phyloP scores from a whole-genome alignment of 768 basidiomycete genomes.

The Hygrocybe coccinea region DNA sequence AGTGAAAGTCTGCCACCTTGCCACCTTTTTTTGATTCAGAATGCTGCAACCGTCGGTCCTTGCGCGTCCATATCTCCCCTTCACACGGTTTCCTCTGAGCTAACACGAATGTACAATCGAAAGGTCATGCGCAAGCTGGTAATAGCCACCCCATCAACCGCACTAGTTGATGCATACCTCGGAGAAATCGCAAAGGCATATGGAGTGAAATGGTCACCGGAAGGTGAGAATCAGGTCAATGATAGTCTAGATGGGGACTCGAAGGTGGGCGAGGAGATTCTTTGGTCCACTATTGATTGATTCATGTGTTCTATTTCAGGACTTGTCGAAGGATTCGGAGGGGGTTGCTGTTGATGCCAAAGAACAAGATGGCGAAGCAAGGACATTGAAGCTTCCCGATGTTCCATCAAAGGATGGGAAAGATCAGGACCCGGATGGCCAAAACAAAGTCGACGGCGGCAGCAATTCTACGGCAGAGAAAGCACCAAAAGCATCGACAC shows the following conservation, averaged over 20 bases:
- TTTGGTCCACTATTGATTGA: not conserved
- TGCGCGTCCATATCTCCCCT: conserved; percentile 6
- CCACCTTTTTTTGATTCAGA: conserved; percentile 1
- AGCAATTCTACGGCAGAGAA: conserved; percentile 19
- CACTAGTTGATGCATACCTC: conserved; percentile 84
- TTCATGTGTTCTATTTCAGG: not conserved
- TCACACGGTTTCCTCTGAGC: not conserved
- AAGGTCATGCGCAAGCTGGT: conserved; percentile 75
- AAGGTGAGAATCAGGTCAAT: conserved; percentile 14
- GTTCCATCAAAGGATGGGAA: conserved; percentile 47
- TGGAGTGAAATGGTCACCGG: conserved; percentile 59
- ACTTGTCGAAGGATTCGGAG: not conserved
- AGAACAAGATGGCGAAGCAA: not conserved
- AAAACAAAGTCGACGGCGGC: conserved; percentile 19
- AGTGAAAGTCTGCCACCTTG: conserved; percentile 21
- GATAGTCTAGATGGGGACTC: conserved; percentile 29
- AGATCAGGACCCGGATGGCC: conserved; percentile 25
- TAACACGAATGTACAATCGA: not conserved
- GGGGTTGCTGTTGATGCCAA: not conserved
- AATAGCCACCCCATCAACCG: conserved; percentile 61
- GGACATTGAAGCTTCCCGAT: conserved; percentile 42
- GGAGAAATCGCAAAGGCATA: conserved; percentile 88
- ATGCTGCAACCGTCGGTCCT: too few species aligned
- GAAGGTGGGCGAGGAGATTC: conserved; percentile 33
- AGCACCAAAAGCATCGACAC: conserved; percentile 18